These are phyloP conservation scores for Dothistroma pini DNA, from an alignment of 2,329 filamentous ascomycete genomes.

Conservation along the genomic window DNA sequence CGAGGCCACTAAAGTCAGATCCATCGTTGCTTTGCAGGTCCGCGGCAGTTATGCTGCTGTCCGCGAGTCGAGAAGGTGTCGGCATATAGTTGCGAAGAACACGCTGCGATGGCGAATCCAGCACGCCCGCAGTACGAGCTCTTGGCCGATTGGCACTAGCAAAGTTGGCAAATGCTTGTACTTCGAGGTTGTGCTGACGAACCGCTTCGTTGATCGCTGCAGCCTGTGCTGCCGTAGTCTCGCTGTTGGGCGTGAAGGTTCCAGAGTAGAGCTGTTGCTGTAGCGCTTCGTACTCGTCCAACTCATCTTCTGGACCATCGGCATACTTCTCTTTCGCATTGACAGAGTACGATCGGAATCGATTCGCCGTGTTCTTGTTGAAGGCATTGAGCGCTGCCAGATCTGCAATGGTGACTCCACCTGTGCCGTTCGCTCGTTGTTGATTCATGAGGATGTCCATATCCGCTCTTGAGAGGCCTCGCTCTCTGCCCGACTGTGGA, in stretches of 20 bases:
- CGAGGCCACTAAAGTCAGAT: constrained; percentile 73
- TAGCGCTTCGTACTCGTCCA: constrained; percentile 49
- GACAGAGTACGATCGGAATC: constrained; percentile 95
- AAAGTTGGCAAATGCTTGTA: constrained; percentile 86
- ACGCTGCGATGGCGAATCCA: constrained; percentile 70
- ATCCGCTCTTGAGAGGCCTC: constrained; percentile 59
- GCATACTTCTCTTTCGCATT: constrained; percentile 98
- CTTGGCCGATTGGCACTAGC: constrained; percentile 77
- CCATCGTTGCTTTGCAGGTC: constrained; percentile 73
- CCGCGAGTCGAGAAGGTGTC: constrained; percentile 64
- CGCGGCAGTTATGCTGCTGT: constrained; percentile 69
- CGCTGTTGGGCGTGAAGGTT: constrained; percentile 56
- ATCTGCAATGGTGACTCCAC: constrained; percentile 60
- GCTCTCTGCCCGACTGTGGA: constrained; percentile 70
- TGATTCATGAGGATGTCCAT: constrained; percentile 50
- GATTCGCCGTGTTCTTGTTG: constrained; percentile 68
- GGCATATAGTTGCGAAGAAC: constrained; percentile 69
- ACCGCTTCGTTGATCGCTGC: constrained; percentile 67
- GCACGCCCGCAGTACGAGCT: constrained; percentile 84
- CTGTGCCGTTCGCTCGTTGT: constrained; percentile 51
- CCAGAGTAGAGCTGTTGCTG: constrained; percentile 58
- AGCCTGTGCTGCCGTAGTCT: constrained; percentile 54
- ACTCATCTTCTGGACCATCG: constrained; percentile 67
- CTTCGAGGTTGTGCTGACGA: constrained; percentile 85
- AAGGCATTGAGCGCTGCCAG: constrained; percentile 72